phyloP scores from a whole-genome alignment of 176 grass and related monocot genomes.

The Zoysia japonica region DNA sequence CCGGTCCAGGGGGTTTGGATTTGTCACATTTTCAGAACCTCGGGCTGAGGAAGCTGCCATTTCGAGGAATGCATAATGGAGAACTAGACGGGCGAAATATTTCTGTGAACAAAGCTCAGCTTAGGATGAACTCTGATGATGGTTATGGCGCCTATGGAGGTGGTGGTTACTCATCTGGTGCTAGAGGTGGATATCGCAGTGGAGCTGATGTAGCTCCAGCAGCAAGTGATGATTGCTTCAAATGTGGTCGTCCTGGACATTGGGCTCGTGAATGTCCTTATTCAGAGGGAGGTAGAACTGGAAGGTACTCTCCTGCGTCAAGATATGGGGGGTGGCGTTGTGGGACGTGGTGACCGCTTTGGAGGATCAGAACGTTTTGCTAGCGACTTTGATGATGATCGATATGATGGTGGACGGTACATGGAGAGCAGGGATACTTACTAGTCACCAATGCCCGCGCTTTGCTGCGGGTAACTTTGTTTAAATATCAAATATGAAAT shows the following conservation, averaged over 20 bases:
- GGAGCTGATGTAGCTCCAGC: constrained; percentile 32
- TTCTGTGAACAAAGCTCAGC: constrained; percentile 96
- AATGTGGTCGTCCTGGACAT: constrained; percentile 84
- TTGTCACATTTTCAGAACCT: constrained; percentile 85
- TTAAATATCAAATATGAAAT: no score
- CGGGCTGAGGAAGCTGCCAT: constrained; percentile 77
- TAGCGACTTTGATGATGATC: constrained; percentile 67
- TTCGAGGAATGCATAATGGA: constrained; percentile 73
- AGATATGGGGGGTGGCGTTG: constrained; percentile 63
- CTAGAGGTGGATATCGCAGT: constrained; percentile 79
- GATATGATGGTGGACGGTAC: constrained; percentile 73
- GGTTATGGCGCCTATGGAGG: constrained; percentile 63
- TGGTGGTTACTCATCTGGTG: constrained; percentile 62
- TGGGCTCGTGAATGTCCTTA: constrained; percentile 98
- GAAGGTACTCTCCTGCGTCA: constrained; percentile 59
- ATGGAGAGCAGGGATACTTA: constrained; percentile 51
- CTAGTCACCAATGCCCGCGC: not conserved
- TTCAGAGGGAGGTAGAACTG: constrained; percentile 58
- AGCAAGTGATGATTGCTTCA: constrained; percentile 79
- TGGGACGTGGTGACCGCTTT: constrained; percentile 61
- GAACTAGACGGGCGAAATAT: constrained; percentile 88
- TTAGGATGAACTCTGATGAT: constrained; percentile 70
- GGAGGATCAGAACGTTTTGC: constrained; percentile 79
- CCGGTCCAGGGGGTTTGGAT: constrained; percentile 93
- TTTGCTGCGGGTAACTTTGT: no score